These are phyloP conservation scores for Oldenlandia corymbosa DNA, from an alignment of 257 asterid species.

Conservation along the genomic window DNA sequence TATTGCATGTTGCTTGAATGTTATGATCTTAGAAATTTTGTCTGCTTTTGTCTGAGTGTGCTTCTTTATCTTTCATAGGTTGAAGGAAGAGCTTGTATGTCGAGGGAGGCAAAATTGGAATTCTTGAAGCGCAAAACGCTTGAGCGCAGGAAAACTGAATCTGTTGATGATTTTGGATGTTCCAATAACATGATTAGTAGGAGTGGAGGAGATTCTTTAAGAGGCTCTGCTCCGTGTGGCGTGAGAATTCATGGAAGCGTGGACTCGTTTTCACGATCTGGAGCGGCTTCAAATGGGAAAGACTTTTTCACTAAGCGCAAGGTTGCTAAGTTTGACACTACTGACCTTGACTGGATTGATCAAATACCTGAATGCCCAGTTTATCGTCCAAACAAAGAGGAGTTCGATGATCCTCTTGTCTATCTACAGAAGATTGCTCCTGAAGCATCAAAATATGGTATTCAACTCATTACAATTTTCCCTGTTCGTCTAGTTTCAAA, in stretches of 20 bases:
- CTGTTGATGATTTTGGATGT: slow-evolving; percentile 37
- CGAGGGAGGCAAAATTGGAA: slow-evolving; percentile 80
- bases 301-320: slow-evolving; percentile 56
- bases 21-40: not conserved
- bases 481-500: no score
- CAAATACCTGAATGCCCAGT: slow-evolving; percentile 86
- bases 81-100: slow-evolving; percentile 70
- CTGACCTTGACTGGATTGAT: slow-evolving; percentile 76
- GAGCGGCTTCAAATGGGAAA: slow-evolving; percentile 37
- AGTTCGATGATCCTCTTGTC: slow-evolving; percentile 86
- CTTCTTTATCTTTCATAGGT: slow-evolving; percentile 42
- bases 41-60: not conserved
- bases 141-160: slow-evolving; percentile 58
- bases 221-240: slow-evolving; percentile 76
- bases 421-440: slow-evolving; percentile 93
- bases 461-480: slow-evolving; percentile 5
- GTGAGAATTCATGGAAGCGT: slow-evolving; percentile 47
- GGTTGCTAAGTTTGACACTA: slow-evolving; percentile 62
- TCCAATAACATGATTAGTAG: slow-evolving; percentile 47
- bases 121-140: slow-evolving; percentile 80
- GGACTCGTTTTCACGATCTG: slow-evolving; percentile 37
- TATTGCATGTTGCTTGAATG: not conserved
- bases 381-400: slow-evolving; percentile 72
- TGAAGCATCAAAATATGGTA: slow-evolving; percentile 93
- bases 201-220: slow-evolving; percentile 76